phyloP scores from a whole-genome alignment of 805 yeast genomes.

The Clavispora phyllophila region DNA sequence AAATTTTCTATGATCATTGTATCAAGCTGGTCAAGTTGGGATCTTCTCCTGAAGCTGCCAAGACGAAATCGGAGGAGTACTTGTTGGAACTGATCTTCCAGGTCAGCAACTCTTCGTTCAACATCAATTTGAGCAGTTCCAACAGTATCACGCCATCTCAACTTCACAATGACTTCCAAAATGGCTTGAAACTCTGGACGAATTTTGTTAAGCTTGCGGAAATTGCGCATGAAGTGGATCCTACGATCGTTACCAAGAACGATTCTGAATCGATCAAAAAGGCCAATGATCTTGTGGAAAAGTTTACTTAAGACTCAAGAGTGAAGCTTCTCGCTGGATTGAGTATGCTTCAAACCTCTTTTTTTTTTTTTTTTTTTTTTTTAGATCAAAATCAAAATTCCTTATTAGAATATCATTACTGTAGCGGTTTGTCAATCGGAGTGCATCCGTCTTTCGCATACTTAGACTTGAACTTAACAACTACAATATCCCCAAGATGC shows the following conservation, averaged over 20 bases:
- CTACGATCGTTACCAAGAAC: slow-evolving; percentile 20
- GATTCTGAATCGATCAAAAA: slow-evolving; percentile 19
- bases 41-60: slow-evolving; percentile 21
- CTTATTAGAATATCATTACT: too few species aligned
- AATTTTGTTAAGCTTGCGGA: slow-evolving; percentile 25
- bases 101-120: slow-evolving; percentile 32
- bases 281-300: slow-evolving; percentile 18
- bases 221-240: slow-evolving; percentile 23
- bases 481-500: neutral
- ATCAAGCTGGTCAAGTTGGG: slow-evolving; percentile 23
- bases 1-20: slow-evolving; percentile 46
- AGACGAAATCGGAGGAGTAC: slow-evolving; percentile 25
- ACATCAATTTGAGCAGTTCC: slow-evolving; percentile 38
- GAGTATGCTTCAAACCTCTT: neutral
- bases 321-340: neutral
- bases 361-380: neutral
- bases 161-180: slow-evolving; percentile 25
- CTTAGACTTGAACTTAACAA: neutral
- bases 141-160: slow-evolving; percentile 33
- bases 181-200: slow-evolving; percentile 33
- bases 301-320: neutral
- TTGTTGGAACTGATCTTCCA: slow-evolving; percentile 34
- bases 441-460: neutral
- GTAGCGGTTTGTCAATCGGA: neutral
- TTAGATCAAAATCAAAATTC: neutral